phyloP scores from a whole-genome alignment of 2,329 filamentous ascomycete genomes.

The Diplodia mutila region DNA sequence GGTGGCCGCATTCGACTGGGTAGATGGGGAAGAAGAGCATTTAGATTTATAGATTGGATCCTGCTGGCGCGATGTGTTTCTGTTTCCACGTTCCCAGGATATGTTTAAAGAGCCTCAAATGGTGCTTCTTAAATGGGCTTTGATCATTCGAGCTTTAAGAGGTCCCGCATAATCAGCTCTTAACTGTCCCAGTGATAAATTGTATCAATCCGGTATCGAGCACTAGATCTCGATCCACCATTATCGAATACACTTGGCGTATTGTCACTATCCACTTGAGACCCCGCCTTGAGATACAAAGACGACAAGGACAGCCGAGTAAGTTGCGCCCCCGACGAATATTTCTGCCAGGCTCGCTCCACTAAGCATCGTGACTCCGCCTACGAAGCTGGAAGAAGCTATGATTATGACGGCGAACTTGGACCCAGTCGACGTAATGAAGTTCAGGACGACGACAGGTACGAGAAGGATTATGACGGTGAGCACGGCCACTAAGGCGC shows the following conservation, averaged over 20 bases:
- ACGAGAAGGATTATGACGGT: background rate
- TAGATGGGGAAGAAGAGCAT: background rate
- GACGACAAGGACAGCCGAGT: background rate
- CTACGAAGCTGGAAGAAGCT: background rate
- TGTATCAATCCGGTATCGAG: too few relatives aligned
- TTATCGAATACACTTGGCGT: too few relatives aligned
- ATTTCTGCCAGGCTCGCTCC: background rate
- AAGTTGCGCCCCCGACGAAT: background rate
- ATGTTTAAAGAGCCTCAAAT: too few relatives aligned
- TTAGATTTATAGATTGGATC: background rate
- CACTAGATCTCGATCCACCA: too few relatives aligned
- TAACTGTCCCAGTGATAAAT: too few relatives aligned
- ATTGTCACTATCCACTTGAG: background rate
- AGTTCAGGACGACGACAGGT: background rate
- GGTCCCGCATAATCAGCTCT: too few relatives aligned
- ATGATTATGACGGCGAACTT: background rate
- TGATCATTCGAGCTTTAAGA: too few relatives aligned
- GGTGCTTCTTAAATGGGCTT: too few relatives aligned
- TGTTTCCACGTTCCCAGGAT: too few relatives aligned
- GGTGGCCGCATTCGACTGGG: too few relatives aligned
- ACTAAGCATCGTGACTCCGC: background rate
- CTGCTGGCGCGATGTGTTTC: background rate
- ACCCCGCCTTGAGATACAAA: background rate
- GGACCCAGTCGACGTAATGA: background rate
- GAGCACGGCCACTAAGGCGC: too few relatives aligned